Evolutionary conservation across 2,329 filamentous ascomycete genomes (phyloP).

Genomic region (Ceratocystiopsis minuta): DNA sequence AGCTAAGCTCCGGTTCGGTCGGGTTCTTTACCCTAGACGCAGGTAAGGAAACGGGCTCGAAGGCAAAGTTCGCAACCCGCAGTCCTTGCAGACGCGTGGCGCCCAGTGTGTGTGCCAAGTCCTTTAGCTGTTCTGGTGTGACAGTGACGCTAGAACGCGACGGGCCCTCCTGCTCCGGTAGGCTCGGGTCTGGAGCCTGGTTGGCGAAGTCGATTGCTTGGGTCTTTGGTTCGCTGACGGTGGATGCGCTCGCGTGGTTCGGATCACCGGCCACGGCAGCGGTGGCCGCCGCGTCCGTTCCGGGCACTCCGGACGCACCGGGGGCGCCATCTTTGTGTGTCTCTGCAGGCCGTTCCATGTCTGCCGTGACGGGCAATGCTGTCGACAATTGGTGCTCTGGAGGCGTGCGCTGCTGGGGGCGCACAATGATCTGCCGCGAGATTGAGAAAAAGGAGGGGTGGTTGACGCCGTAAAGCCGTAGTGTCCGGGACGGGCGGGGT

Average conservation of each 20-base stretch:
- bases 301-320: slow-evolving; percentile 7
- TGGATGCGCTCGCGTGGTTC: neutral
- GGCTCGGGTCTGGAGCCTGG: slow-evolving; percentile 10
- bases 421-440: too few relatives aligned
- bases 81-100: slow-evolving; percentile 62
- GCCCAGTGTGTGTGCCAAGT: slow-evolving; percentile 54
- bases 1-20: neutral
- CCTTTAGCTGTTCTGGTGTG: slow-evolving; percentile 42
- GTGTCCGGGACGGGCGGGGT: too few relatives aligned
- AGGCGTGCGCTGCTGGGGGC: too few relatives aligned
- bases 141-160: neutral
- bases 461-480: too few relatives aligned
- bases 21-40: slow-evolving; percentile 47
- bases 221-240: slow-evolving; percentile 44
- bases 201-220: slow-evolving; percentile 45
- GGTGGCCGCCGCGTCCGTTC: neutral
- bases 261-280: too few relatives aligned
- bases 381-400: too few relatives aligned
- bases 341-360: too few relatives aligned
- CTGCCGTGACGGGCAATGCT: too few relatives aligned
- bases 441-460: too few relatives aligned
- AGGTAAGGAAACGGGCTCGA: slow-evolving; percentile 79
- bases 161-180: slow-evolving; percentile 15
- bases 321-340: neutral
- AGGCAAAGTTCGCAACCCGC: slow-evolving; percentile 72